Base-by-base conservation (phyloP, 2,329 filamentous ascomycete genomes). In the Beauveria varroae region DNA sequence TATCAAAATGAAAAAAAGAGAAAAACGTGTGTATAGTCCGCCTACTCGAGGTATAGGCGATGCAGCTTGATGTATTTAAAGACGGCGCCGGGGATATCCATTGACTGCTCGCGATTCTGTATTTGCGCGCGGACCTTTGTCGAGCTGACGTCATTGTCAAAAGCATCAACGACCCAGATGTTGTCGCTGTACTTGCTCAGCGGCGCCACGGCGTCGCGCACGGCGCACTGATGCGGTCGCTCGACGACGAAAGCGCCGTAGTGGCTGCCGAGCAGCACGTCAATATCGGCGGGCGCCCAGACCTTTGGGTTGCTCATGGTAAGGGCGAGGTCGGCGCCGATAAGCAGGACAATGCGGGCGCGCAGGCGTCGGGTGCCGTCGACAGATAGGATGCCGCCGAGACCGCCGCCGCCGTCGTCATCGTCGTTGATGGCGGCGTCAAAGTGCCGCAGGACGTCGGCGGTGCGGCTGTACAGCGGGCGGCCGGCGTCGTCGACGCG, bases 231-330 rank as follows among this genome's bases (percentile, higher is more conserved):
- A 49, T 92, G 93, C 46, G 86, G 87, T 63, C 93, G 86, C 79
- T 97, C 90, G n/a, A 96, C 83, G 63, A 93, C 89, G 72, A 96
- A 92, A 34, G 89, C 86, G 49, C 91, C 91, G 70, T 89, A 96
- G 70, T 88, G 84, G 53, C 90, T 86, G 22, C 90, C 86, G 22
- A 97, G 79, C 63, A 97, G 97, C 68, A 96, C 90, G 68, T 95
- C 88, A 60, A 97, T 78, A 81, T 97, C 93, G 64, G 87, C 83
- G 52, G 86, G 81, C 56, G 88, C 89, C 93, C 93, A 98, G 1
- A 97, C 85, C 3, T 86, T 87, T 1, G 85, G 85, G 3, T 81
- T 83, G 64, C 79, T 89, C 86, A 89, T 91, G 66, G 86, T 93
- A 74, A 86, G 84, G 68, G 89, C 87, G 59, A 91, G 76, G 71